Conservation (phyloP, 169 alveolate genomes). For the Cryptosporidium viatorum region DNA sequence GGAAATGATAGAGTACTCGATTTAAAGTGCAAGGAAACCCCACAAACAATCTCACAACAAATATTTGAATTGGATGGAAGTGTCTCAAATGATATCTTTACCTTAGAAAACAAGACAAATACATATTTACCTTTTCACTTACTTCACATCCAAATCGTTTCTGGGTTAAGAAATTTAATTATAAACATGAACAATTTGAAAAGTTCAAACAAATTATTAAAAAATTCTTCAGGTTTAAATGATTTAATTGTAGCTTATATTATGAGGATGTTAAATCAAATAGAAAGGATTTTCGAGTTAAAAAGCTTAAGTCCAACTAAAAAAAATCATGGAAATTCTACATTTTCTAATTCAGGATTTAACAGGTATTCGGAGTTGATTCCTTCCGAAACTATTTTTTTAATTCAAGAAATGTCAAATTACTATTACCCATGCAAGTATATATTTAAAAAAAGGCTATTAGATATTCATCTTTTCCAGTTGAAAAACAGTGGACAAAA, state of each 20-base stretch:
- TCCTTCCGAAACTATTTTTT: constrained; percentile 33
- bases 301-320: not conserved
- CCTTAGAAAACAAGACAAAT: constrained; percentile 14
- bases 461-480: constrained; percentile 17
- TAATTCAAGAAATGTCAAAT: constrained; percentile 19
- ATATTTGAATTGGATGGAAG: constrained; percentile 50
- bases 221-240: constrained; percentile 4
- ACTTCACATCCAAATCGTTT: constrained; percentile 39
- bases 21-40: not conserved
- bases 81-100: constrained; percentile 28
- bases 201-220: not conserved
- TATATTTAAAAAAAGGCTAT: not conserved
- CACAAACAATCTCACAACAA: not conserved
- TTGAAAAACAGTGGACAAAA: not conserved
- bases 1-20: not conserved
- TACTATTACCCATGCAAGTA: not conserved
- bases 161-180: constrained; percentile 17
- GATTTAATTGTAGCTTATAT: constrained; percentile 16
- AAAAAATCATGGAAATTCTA: not conserved
- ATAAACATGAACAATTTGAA: not conserved
- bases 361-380: constrained; percentile 17
- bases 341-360: not conserved
- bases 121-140: constrained; percentile 23
- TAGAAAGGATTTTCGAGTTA: constrained; percentile 28
- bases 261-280: constrained; percentile 26